A percentile compares a stretch with the other conserved stretches of the same genome.
Conservation (phyloP, 208 protist species). For the Trypanosoma vivax region DNA sequence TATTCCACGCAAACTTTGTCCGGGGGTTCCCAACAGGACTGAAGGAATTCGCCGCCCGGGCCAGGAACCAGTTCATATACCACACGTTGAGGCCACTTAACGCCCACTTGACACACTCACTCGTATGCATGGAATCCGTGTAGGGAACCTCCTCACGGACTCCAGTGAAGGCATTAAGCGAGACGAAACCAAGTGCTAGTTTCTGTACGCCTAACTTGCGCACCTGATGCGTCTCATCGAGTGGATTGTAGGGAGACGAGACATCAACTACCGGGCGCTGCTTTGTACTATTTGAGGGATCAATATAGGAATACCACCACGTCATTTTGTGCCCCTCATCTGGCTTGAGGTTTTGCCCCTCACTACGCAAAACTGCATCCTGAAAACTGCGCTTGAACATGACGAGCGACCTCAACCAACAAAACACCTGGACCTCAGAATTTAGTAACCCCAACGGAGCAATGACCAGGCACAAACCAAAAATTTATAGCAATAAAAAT, state of each 20-base stretch:
- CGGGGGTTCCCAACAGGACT: slow-evolving; percentile 49
- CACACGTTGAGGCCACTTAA: slow-evolving; percentile 55
- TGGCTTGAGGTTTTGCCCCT: slow-evolving; percentile 44
- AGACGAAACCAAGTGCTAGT: slow-evolving; percentile 47
- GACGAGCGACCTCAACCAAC: background rate
- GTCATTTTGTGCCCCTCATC: slow-evolving; percentile 42
- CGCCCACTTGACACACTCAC: slow-evolving; percentile 60
- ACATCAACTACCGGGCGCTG: slow-evolving; percentile 58
- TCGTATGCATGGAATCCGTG: slow-evolving; percentile 69
- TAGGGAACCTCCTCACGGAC: slow-evolving; percentile 74
- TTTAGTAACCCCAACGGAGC: too few relatives aligned
- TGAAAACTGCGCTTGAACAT: slow-evolving; percentile 72
- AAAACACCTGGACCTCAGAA: too few relatives aligned
- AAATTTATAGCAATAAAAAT: too few relatives aligned
- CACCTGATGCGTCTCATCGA: slow-evolving; percentile 78
- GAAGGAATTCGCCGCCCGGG: slow-evolving; percentile 30
- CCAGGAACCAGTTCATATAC: slow-evolving; percentile 53
- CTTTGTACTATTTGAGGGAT: slow-evolving; percentile 32
- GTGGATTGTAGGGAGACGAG: slow-evolving; percentile 61
- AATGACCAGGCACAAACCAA: too few relatives aligned
- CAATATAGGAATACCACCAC: slow-evolving; percentile 50
- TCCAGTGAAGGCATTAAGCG: slow-evolving; percentile 67
- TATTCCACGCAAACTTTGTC: slow-evolving; percentile 49
- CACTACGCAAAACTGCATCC: slow-evolving; percentile 33
- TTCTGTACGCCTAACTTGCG: slow-evolving; percentile 62